Percentiles rank a stretch among this genome's conserved stretches.
Conservation (phyloP, 1,139 yeast species). For the Lodderomyces theae region DNA sequence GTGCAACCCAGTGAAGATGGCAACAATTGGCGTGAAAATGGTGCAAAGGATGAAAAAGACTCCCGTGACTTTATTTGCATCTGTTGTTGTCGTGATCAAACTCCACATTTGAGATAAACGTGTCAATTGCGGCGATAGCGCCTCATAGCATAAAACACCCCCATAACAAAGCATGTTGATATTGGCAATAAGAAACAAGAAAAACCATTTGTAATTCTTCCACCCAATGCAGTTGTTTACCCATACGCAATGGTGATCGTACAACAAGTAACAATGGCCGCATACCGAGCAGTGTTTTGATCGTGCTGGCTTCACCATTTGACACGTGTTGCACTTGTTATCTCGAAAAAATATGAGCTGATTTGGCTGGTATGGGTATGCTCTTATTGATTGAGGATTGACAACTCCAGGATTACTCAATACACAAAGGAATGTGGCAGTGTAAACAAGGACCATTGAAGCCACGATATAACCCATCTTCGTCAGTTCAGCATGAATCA, state of each 20-base stretch:
- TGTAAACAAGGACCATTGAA: slow-evolving; percentile 24
- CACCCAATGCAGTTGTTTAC: slow-evolving; percentile 86
- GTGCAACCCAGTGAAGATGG: slow-evolving; percentile 61
- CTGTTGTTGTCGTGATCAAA: slow-evolving; percentile 26
- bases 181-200: slow-evolving; percentile 58
- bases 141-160: slow-evolving; percentile 36
- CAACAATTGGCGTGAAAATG: slow-evolving; percentile 51
- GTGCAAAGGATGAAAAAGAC: slow-evolving; percentile 52
- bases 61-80: slow-evolving; percentile 47
- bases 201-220: slow-evolving; percentile 70
- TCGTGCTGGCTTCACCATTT: slow-evolving; percentile 72
- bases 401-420: slow-evolving; percentile 57
- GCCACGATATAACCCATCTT: slow-evolving; percentile 21
- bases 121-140: slow-evolving; percentile 19
- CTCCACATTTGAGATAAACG: slow-evolving; percentile 18
- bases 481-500: slow-evolving; percentile 19
- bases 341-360: slow-evolving; percentile 55
- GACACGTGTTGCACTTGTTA: slow-evolving; percentile 55
- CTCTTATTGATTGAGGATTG: slow-evolving; percentile 18
- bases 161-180: slow-evolving; percentile 63
- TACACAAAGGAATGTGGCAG: slow-evolving; percentile 37
- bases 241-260: slow-evolving; percentile 97
- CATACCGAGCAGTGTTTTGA: slow-evolving; percentile 87
- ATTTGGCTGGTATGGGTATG: slow-evolving; percentile 30
- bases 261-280: slow-evolving; percentile 59